Evolutionary conservation across 495 filamentous ascomycete species (phyloP).

Genomic region (Lasiosphaeria miniovina): DNA sequence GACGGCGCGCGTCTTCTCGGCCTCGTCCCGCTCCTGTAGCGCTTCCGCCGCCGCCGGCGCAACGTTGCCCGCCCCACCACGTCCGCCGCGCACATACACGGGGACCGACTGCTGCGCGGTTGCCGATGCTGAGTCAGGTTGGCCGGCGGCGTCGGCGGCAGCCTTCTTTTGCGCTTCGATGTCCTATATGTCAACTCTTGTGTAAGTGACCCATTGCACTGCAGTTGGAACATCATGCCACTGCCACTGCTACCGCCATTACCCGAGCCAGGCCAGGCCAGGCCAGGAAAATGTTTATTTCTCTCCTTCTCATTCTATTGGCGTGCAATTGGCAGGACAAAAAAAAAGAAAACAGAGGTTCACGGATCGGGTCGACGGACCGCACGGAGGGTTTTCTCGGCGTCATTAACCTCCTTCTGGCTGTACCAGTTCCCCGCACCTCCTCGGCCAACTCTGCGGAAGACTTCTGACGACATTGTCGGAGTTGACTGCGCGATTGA

Average conservation of each 20-base stretch:
- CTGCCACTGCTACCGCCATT: too few relatives aligned
- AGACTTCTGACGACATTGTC: constrained; percentile 28
- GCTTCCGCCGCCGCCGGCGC: constrained; percentile 23
- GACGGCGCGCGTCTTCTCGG: constrained; percentile 22
- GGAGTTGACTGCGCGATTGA: neutral
- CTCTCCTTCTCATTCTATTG: neutral
- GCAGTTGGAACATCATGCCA: too few relatives aligned
- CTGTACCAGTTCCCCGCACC: constrained; percentile 63
- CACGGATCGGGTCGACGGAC: constrained; percentile 19
- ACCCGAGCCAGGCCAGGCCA: too few relatives aligned
- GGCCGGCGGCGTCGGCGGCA: constrained; percentile 3
- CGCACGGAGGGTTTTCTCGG: constrained; percentile 27
- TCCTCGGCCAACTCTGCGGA: constrained; percentile 45
- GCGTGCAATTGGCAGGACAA: constrained; percentile 1
- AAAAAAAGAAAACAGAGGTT: neutral
- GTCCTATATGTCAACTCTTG: constrained; percentile 27
- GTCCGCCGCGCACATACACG: constrained; percentile 50
- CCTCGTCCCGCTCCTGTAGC: constrained; percentile 23
- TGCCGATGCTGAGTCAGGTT: constrained; percentile 1
- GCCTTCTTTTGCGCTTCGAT: constrained; percentile 42
- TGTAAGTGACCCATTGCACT: constrained; percentile 3
- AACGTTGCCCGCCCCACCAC: constrained; percentile 63
- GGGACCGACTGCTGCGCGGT: constrained; percentile 11
- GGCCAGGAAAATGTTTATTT: too few relatives aligned
- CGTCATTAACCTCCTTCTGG: constrained; percentile 51